These are phyloP conservation scores for Tritrichomonas foetus DNA, from an alignment of 208 protist species.

Conservation along the genomic window DNA sequence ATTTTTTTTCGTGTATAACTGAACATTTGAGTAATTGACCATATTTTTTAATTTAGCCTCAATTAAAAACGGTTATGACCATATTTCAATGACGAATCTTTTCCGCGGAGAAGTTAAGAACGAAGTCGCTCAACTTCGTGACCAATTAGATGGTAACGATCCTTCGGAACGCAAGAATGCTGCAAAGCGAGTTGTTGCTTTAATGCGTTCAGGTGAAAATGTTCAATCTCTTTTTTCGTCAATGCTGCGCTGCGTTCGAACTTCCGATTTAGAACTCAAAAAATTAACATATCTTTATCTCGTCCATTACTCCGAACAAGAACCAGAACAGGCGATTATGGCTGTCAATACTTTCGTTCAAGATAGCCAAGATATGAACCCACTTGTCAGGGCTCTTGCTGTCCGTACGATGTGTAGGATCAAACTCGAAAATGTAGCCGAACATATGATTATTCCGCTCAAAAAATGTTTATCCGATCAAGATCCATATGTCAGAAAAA, in stretches of 20 bases:
- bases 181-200: background rate
- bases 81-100: background rate
- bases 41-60: no score
- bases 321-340: constrained; percentile 39
- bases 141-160: background rate
- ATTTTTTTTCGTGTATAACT: no score
- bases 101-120: background rate
- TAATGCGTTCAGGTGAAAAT: constrained; percentile 9
- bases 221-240: background rate
- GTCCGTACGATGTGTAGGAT: constrained; percentile 36
- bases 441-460: constrained; percentile 26
- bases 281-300: constrained; percentile 35
- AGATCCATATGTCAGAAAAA: constrained; percentile 75
- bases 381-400: background rate
- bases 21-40: no score
- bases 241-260: background rate
- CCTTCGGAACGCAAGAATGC: background rate
- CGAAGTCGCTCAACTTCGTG: background rate
- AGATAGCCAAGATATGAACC: background rate
- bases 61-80: no score
- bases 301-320: background rate
- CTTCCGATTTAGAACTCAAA: background rate
- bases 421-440: background rate
- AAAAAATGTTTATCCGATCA: background rate
- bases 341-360: constrained; percentile 26